These are phyloP conservation scores for Scedosporium boydii DNA, from an alignment of 2,329 filamentous ascomycete species.

Conservation along the genomic window DNA sequence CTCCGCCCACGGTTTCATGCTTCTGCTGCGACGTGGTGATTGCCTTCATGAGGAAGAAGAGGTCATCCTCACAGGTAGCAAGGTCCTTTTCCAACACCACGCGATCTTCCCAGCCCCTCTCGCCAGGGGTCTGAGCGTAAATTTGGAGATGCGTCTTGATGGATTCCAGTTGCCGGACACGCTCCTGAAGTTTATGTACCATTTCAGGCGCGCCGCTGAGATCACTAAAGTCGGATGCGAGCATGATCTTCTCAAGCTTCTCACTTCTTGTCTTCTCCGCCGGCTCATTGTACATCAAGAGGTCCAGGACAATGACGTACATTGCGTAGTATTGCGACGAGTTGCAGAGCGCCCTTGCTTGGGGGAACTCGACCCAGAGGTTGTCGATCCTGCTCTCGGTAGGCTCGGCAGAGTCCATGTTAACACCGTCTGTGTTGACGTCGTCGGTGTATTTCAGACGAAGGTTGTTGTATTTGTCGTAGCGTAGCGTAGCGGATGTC, in stretches of 20 bases:
- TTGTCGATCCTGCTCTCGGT: constrained; percentile 83
- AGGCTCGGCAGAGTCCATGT: constrained; percentile 13
- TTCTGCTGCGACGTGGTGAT: constrained; percentile 94
- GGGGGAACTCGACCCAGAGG: constrained; percentile 92
- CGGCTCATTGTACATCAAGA: constrained; percentile 92
- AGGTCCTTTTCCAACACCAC: constrained; percentile 84
- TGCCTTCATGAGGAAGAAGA: constrained; percentile 99
- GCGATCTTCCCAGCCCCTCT: constrained; percentile 83
- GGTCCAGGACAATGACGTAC: constrained; percentile 94
- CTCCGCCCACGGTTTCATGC: constrained; percentile 54
- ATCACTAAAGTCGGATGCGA: constrained; percentile 97
- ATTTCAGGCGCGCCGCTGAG: constrained; percentile 87
- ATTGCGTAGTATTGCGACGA: constrained; percentile 95
- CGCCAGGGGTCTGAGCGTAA: constrained; percentile 77
- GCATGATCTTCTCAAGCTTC: constrained; percentile 94
- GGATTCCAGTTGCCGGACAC: constrained; percentile 87
- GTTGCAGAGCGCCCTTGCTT: constrained; percentile 89
- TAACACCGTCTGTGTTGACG: constrained; percentile 57
- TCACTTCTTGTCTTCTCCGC: constrained; percentile 95
- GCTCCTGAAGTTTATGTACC: constrained; percentile 82
- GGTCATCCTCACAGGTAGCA: constrained; percentile 81
- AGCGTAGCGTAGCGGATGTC: constrained; percentile 86
- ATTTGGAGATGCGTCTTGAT: constrained; percentile 96
- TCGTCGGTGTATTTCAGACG: constrained; percentile 96
- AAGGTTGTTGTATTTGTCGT: constrained; percentile 96